Conservation (phyloP, 805 yeast genomes). For the Pichia sporocuriosa region DNA sequence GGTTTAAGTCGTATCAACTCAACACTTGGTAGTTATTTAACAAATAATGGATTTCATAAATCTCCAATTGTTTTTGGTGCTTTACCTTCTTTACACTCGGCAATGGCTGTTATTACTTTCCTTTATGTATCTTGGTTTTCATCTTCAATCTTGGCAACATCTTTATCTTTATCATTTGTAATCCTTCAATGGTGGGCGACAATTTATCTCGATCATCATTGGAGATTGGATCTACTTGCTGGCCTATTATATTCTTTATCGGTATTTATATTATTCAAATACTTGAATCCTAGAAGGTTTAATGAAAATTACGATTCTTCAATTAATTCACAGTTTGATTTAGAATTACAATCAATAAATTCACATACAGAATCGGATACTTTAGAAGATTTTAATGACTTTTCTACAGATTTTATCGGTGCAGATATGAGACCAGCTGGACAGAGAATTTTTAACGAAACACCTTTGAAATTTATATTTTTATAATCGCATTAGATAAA, state of each 20-base stretch:
- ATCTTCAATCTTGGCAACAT: conserved; percentile 30
- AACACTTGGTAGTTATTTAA: conserved; percentile 54
- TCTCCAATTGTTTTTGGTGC: conserved; percentile 76
- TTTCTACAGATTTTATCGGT: too few species aligned
- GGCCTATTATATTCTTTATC: conserved; percentile 49
- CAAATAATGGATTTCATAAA: conserved; percentile 56
- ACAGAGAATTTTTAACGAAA: neutral
- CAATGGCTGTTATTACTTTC: conserved; percentile 52
- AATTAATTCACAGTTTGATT: neutral
- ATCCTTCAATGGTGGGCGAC: conserved; percentile 69
- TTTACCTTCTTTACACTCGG: conserved; percentile 59
- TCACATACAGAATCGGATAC: too few species aligned
- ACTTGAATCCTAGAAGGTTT: neutral
- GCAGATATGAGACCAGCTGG: too few species aligned
- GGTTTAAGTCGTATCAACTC: conserved; percentile 61
- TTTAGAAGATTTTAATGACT: neutral
- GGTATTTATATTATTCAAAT: conserved; percentile 34
- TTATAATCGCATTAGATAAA: neutral
- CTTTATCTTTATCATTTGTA: conserved; percentile 39
- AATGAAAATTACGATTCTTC: neutral
- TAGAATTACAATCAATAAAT: neutral
- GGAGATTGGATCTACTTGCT: conserved; percentile 52
- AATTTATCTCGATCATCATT: conserved; percentile 67
- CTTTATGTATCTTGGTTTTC: conserved; percentile 37
- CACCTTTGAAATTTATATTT: neutral